Base-by-base conservation (phyloP, 331 rosid genomes). In the Quercus phellos region DNA sequence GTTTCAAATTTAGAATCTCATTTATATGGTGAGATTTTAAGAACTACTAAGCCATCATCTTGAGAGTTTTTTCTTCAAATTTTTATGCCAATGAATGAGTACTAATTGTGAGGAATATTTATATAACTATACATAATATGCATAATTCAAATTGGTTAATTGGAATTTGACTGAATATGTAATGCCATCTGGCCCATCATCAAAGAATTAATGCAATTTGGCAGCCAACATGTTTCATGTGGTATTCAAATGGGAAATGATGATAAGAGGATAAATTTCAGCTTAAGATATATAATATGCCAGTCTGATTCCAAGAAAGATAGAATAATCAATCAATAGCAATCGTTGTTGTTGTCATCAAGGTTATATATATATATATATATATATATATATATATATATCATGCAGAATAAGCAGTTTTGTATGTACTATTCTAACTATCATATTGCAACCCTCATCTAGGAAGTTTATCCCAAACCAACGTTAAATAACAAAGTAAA, bases 221-320 rank as follows among this genome's bases (percentile, higher is more conserved):
- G 24, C 13, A 64, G 21, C 21, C 70, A 64, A 32, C 50, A 66
- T 35, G 42, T 35, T 35, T 35, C 42, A 35, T 32, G 50, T 30
- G 70, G 5, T 66, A 66, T 66, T 66, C 70, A 32, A 66, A 32
- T 66, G 46, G 70, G 50, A 66, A 66, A 66, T 32, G 70, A 32
- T 66, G 70, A 19, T 32, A 7, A 13, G 42, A 21, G 24, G 50
- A 43, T 43, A 43, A 21, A 64, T 64, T 30, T 30, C 34, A 0
- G n/a, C 4, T 16, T 16, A 32, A 64, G 50, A 64, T 64, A 35
- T 6, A 35, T 35, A 6, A 35, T 35, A 64, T 64, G 18, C 70
- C 46, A 64, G 17, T 32, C 50, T 32, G 50, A 64, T 32, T 16
- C 46, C 70, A 30, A 5, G 34, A 64, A 19, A 17, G 38, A 61